Percentiles rank a stretch among this genome's conserved stretches.
phyloP scores from a whole-genome alignment of 305 asterid species.

The Ilex paraguariensis region DNA sequence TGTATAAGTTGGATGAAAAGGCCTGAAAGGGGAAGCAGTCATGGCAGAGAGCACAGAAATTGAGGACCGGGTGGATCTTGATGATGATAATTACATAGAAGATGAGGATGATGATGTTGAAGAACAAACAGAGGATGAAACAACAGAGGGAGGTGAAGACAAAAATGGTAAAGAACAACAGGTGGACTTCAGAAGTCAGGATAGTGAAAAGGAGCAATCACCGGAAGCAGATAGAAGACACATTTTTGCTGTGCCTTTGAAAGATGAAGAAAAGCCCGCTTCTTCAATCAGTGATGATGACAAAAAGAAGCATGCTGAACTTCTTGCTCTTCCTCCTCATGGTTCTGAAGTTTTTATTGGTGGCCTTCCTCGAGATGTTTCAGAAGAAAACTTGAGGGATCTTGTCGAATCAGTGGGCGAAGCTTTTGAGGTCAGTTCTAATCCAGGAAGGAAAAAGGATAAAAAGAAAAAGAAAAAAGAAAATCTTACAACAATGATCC shows the following conservation, averaged over 20 bases:
- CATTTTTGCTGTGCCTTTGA: constrained; percentile 28
- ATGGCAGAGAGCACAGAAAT: constrained; percentile 83
- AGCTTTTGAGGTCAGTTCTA: constrained; percentile 57
- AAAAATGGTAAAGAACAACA: constrained; percentile 57
- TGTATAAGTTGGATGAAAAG: constrained; percentile 41
- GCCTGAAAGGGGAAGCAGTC: constrained; percentile 29
- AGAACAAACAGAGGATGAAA: constrained; percentile 77
- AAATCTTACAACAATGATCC: background rate
- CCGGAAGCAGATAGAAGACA: constrained; percentile 39
- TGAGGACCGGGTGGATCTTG: constrained; percentile 88
- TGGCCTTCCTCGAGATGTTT: constrained; percentile 76
- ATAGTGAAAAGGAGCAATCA: constrained; percentile 52
- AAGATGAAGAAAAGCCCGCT: constrained; percentile 40
- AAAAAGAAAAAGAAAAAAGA: constrained; percentile 2
- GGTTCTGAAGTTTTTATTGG: constrained; percentile 96
- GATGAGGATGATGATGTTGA: constrained; percentile 66
- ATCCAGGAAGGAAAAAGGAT: constrained; percentile 5
- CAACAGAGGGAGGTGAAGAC: constrained; percentile 54
- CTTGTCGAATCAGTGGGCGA: constrained; percentile 80
- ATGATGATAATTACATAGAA: constrained; percentile 75
- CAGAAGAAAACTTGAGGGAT: constrained; percentile 78
- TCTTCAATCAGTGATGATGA: constrained; percentile 35
- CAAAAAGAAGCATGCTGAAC: constrained; percentile 49
- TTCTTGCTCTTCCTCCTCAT: constrained; percentile 84
- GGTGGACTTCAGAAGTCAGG: constrained; percentile 49